These are phyloP conservation scores for Epichloe brachyelytri DNA, from an alignment of 2,329 filamentous ascomycete genomes.

Conservation along the genomic window DNA sequence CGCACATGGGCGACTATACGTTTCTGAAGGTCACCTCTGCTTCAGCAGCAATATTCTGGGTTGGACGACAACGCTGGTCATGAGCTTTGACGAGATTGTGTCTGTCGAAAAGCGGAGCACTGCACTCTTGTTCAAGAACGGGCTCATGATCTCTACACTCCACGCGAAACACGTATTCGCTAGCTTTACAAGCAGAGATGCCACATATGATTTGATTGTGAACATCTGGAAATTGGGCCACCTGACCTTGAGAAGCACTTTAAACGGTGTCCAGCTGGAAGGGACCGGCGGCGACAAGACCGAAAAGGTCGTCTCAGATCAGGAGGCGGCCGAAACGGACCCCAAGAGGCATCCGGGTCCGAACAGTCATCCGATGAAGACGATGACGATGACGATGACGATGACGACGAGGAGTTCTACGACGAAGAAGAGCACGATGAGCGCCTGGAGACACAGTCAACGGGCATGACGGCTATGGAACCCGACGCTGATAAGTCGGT, in stretches of 20 bases:
- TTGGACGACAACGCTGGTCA: slow-evolving; percentile 94
- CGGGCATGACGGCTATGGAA: slow-evolving; percentile 27
- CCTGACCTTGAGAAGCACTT: slow-evolving; percentile 76
- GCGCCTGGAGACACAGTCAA: slow-evolving; percentile 44
- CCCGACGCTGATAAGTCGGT: slow-evolving; percentile 49
- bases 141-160: slow-evolving; percentile 88
- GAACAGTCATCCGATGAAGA: slow-evolving; percentile 56
- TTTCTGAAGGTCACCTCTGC: slow-evolving; percentile 93
- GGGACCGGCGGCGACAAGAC: slow-evolving; percentile 81
- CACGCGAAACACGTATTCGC: slow-evolving; percentile 95
- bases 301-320: slow-evolving; percentile 57
- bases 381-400: slow-evolving; percentile 50
- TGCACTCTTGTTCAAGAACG: slow-evolving; percentile 90
- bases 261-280: slow-evolving; percentile 77
- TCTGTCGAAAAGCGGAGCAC: slow-evolving; percentile 96
- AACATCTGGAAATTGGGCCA: slow-evolving; percentile 98
- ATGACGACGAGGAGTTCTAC: slow-evolving; percentile 54
- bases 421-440: slow-evolving; percentile 71
- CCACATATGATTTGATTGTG: slow-evolving; percentile 92
- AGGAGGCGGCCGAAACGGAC: slow-evolving; percentile 21
- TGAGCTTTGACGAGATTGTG: slow-evolving; percentile 96
- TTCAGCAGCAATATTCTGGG: slow-evolving; percentile 98
- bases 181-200: slow-evolving; percentile 85
- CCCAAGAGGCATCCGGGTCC: slow-evolving; percentile 41
- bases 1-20: slow-evolving; percentile 83